A percentile compares a stretch with the other conserved stretches of the same genome.
phyloP scores from a whole-genome alignment of 2,329 filamentous ascomycete species.

The Calonectria pteridis region DNA sequence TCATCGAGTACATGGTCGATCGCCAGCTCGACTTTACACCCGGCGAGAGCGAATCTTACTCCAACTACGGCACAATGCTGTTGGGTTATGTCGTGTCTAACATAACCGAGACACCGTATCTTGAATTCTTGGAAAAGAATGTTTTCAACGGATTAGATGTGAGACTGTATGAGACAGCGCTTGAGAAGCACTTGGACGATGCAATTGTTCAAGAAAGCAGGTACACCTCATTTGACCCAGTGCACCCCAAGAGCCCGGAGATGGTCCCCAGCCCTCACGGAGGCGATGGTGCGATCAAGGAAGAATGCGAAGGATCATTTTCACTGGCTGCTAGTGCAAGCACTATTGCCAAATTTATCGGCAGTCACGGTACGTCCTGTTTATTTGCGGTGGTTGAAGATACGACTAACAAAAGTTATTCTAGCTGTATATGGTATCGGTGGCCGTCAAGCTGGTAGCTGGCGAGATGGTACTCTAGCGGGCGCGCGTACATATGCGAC shows the following conservation, averaged over 20 bases:
- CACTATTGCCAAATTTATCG: constrained; percentile 28
- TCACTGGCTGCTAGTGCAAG: constrained; percentile 32
- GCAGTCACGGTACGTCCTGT: constrained; percentile 18
- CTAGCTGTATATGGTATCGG: constrained; percentile 27
- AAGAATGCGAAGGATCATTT: constrained; percentile 32
- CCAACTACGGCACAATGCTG: constrained; percentile 32
- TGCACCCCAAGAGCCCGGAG: background rate
- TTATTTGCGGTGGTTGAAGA: too few relatives aligned
- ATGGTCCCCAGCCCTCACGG: constrained; percentile 21
- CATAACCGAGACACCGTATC: constrained; percentile 27
- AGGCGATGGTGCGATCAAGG: constrained; percentile 36
- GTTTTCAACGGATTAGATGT: constrained; percentile 29
- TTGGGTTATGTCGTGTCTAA: constrained; percentile 32
- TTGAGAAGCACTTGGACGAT: constrained; percentile 20
- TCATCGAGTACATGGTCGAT: constrained; percentile 33
- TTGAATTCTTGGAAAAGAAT: constrained; percentile 30
- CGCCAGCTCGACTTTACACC: constrained; percentile 26
- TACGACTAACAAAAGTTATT: background rate
- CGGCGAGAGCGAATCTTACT: constrained; percentile 25
- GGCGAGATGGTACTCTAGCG: constrained; percentile 24
- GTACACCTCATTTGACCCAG: constrained; percentile 13
- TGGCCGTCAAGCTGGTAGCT: background rate
- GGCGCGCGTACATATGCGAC: constrained; percentile 22
- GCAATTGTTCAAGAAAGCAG: constrained; percentile 34
- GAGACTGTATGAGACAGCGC: constrained; percentile 20